These are phyloP conservation scores for Epichloe festucae DNA, from an alignment of 2,329 filamentous ascomycete genomes.

Conservation along the genomic window DNA sequence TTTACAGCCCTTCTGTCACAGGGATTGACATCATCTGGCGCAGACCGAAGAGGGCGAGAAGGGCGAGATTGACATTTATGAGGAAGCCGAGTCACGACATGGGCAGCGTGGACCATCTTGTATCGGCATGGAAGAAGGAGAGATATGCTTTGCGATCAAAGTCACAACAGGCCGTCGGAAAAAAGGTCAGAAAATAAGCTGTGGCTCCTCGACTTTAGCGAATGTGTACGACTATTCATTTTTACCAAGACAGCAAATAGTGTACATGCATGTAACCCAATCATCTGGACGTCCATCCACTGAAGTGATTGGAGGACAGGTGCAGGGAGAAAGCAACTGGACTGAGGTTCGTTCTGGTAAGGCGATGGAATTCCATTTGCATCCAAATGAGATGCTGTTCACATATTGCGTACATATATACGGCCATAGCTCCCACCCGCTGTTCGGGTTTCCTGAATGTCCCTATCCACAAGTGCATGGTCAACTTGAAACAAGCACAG, in stretches of 20 bases:
- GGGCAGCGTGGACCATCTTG: slow-evolving; percentile 71
- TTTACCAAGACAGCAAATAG: background rate
- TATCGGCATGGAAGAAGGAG: slow-evolving; percentile 40
- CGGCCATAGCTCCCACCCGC: no score
- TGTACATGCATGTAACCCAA: background rate
- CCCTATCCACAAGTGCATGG: background rate
- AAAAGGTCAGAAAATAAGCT: slow-evolving; percentile 12
- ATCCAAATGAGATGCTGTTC: no score
- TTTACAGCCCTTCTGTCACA: slow-evolving; percentile 80
- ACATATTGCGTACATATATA: no score
- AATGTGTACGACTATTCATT: slow-evolving; percentile 20
- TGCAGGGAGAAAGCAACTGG: no score
- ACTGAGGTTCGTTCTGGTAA: no score
- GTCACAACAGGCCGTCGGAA: slow-evolving; percentile 16
- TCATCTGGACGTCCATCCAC: background rate
- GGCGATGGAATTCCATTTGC: no score
- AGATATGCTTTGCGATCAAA: slow-evolving; percentile 25
- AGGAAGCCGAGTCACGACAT: slow-evolving; percentile 77
- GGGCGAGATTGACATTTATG: slow-evolving; percentile 85
- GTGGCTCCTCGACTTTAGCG: background rate
- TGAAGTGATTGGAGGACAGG: no score
- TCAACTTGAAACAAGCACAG: background rate
- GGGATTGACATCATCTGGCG: slow-evolving; percentile 91
- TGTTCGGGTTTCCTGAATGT: background rate
- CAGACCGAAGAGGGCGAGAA: slow-evolving; percentile 67